Evolutionary conservation across 805 yeast species (phyloP), one percentile per base, ranked within the genome.

Genomic region (Yamadazyma philogaea): DNA sequence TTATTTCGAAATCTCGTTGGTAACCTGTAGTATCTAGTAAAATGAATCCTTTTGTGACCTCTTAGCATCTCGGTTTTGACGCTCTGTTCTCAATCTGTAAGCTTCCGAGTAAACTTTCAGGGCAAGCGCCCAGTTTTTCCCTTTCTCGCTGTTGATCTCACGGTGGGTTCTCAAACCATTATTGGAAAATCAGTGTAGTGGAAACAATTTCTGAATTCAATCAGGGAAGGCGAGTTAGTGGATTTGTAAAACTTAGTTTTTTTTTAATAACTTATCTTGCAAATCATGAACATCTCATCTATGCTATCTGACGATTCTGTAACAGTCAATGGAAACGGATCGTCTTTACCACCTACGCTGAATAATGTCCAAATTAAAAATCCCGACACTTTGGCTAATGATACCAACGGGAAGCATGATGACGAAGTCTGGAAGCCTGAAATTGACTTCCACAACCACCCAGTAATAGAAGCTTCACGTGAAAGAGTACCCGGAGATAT

Each of bases 281-380:
- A 37, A 37, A 37, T 18, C 34, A 64, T 64, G 69, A 61, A 64
- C 47, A 63, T 64, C 34, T 62, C 68, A 12, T 63, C 68, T 20
- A 64, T 64, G 61, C 56, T 64, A 51, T 57, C 68, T 20, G 53
- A 46, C 38, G 64, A 61, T 43, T 48, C 46, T 16, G 42, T 36
- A 21, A 12, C 41, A 30, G 28, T 42, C 24, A 22, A 20, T 17
- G 40, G 40, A 19, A 22, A 12, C 15, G 37, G 28, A 15, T 14
- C 35, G 11, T 21, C 37, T 11, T 18, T 32, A 17, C 16, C 12
- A 7, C 17, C 18, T 22, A 34, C 10, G 22, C 15, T 34, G 30
- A 34, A 34, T 34, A 22, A 36, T 24, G 38, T 24, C 30, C 6
- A 19, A 12, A 7, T 3, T 33, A 26, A 20, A 17, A 33, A 33